These are phyloP conservation scores for Thielaviopsis musarum DNA, from an alignment of 2,329 filamentous ascomycete genomes.

Conservation along the genomic window DNA sequence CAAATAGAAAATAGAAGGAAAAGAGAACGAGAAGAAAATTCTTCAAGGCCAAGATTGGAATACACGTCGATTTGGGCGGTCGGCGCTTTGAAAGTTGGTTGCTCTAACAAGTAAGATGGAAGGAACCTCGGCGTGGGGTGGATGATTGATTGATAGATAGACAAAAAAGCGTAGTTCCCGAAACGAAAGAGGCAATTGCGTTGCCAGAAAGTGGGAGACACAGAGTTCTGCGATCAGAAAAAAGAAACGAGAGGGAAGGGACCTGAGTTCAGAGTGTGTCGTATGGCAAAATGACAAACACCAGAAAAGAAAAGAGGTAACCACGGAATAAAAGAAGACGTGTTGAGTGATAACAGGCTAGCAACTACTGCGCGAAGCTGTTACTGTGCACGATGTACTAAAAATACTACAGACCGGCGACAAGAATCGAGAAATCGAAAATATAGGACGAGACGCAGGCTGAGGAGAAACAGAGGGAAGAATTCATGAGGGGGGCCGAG, in stretches of 20 bases:
- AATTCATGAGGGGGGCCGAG: neutral
- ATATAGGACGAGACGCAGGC: neutral
- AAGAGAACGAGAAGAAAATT: neutral
- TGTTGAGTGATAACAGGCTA: too few relatives aligned
- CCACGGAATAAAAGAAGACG: neutral
- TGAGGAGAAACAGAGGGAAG: neutral
- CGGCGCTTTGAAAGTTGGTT: neutral
- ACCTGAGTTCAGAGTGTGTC: neutral
- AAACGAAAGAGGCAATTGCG: neutral
- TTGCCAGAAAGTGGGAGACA: neutral
- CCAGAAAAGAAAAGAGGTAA: neutral
- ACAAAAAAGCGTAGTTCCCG: neutral
- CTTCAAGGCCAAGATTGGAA: neutral
- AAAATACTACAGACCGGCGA: neutral
- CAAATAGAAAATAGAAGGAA: neutral
- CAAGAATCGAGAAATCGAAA: neutral
- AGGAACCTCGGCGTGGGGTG: neutral
- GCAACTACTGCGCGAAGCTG: neutral
- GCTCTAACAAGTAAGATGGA: neutral
- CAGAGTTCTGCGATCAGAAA: neutral
- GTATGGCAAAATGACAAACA: neutral
- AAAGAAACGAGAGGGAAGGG: neutral
- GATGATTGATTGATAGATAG: neutral
- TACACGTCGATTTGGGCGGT: neutral
- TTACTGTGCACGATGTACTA: neutral